These are phyloP conservation scores for Schoenoplectus tabernaemontani DNA, from an alignment of 202 grass and related monocot species.

Conservation along the genomic window DNA sequence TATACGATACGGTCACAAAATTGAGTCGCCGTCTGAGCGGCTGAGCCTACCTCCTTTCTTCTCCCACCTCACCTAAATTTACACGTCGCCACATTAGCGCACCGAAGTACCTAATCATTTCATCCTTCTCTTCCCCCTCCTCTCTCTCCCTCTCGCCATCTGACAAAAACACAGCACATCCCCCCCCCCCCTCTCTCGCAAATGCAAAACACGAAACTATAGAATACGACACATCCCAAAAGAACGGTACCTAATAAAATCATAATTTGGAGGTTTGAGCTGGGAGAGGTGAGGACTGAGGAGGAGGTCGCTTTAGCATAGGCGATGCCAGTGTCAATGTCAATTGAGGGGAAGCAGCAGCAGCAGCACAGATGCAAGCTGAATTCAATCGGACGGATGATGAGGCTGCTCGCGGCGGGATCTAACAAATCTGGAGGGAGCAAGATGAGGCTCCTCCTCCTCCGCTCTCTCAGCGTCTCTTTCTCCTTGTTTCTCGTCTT, in stretches of 20 bases:
- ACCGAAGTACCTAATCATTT: not conserved
- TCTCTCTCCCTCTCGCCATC: not conserved
- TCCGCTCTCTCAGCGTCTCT: constrained; percentile 29
- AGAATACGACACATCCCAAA: not conserved
- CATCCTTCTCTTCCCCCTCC: not conserved
- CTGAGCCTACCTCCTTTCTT: no score
- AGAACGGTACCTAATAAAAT: no score
- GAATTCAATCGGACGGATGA: constrained; percentile 14
- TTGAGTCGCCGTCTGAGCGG: no score
- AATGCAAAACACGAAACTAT: not conserved
- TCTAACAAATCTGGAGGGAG: constrained; percentile 11
- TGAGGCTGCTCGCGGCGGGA: not conserved
- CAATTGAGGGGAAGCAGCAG: constrained; percentile 18
- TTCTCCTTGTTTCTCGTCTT: constrained; percentile 30
- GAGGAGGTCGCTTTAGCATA: not conserved
- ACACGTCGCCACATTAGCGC: not conserved
- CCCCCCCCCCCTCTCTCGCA: no score
- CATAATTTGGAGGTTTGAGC: not conserved
- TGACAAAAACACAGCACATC: not conserved
- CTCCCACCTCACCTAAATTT: not conserved
- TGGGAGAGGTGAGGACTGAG: not conserved
- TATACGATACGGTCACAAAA: no score
- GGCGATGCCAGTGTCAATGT: not conserved
- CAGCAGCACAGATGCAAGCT: constrained; percentile 19
- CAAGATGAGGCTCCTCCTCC: constrained; percentile 17